These are phyloP conservation scores for Apiospora phragmitis DNA, from an alignment of 2,329 filamentous ascomycete species.

Conservation along the genomic window DNA sequence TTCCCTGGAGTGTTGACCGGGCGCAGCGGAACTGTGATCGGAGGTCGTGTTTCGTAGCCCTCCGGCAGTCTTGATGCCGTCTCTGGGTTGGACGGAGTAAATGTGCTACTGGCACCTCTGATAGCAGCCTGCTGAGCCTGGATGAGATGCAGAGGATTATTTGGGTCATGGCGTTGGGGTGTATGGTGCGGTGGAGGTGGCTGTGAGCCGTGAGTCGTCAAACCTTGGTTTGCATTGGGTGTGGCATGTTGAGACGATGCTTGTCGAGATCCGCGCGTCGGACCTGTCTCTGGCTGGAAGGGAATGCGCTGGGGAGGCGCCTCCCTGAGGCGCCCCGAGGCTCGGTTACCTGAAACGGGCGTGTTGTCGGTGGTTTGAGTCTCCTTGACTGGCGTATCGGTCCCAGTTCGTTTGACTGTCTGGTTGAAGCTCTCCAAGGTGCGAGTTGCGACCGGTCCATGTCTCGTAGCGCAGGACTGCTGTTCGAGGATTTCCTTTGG, in stretches of 20 bases:
- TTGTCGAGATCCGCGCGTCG: constrained; percentile 64
- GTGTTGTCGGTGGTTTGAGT: constrained; percentile 55
- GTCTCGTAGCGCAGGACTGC: constrained; percentile 73
- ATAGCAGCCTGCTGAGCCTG: constrained; percentile 33
- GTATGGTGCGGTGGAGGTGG: constrained; percentile 27
- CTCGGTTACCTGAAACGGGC: constrained; percentile 53
- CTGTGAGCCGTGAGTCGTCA: constrained; percentile 23
- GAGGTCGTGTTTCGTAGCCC: constrained; percentile 67
- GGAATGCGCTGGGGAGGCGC: constrained; percentile 83
- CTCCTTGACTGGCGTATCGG: constrained; percentile 61
- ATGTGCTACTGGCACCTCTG: constrained; percentile 40
- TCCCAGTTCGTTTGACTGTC: constrained; percentile 52
- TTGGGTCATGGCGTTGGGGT: constrained; percentile 29
- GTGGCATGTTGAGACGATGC: constrained; percentile 44
- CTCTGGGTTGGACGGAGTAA: constrained; percentile 57
- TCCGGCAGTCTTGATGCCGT: constrained; percentile 61
- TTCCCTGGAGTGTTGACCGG: constrained; percentile 75
- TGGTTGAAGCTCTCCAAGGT: constrained; percentile 74
- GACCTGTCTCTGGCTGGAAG: constrained; percentile 77
- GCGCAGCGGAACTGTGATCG: constrained; percentile 66
- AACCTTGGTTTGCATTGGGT: constrained; percentile 25
- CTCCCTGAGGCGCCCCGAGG: constrained; percentile 69
- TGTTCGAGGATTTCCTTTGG: constrained; percentile 87
- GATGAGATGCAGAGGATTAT: constrained; percentile 31
- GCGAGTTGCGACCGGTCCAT: constrained; percentile 74